Evolutionary conservation across 345 rosid species (phyloP).

Genomic region (Eutrema heterophyllum): DNA sequence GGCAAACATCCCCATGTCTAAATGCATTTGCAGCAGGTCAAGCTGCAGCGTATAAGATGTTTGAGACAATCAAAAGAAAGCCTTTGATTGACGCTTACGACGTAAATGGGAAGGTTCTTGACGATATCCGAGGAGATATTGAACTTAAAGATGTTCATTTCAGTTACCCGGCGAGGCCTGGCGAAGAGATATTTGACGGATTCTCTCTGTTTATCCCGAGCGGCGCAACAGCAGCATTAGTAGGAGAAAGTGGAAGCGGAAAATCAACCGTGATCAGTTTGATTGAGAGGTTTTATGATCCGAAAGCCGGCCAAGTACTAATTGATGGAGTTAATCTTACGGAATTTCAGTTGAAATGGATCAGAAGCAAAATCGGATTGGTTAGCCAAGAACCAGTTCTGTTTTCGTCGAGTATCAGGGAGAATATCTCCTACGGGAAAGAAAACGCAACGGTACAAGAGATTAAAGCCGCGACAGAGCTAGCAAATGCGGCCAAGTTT

Average conservation of each 20-base stretch:
- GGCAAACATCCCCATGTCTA: conserved; percentile 78
- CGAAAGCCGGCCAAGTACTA: conserved; percentile 56
- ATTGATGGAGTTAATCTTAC: conserved; percentile 62
- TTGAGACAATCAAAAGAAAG: conserved; percentile 63
- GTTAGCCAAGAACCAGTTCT: conserved; percentile 86
- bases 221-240: conserved; percentile 71
- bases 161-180: conserved; percentile 75
- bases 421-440: conserved; percentile 73
- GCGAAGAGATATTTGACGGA: conserved; percentile 59
- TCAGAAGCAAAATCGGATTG: conserved; percentile 65
- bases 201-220: conserved; percentile 60
- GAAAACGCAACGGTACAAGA: conserved; percentile 68
- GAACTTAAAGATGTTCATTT: conserved; percentile 57
- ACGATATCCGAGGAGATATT: no score
- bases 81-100: conserved; percentile 67
- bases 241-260: conserved; percentile 90
- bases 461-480: conserved; percentile 59
- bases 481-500: conserved; percentile 75
- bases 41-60: conserved; percentile 80
- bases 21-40: conserved; percentile 72
- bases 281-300: conserved; percentile 82
- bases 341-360: conserved; percentile 74
- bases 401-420: conserved; percentile 63
- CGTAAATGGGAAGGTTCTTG: conserved; percentile 43
- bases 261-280: conserved; percentile 78